Evolutionary conservation across 257 asterid species (phyloP).

Genomic region (Henckelia pumila): DNA sequence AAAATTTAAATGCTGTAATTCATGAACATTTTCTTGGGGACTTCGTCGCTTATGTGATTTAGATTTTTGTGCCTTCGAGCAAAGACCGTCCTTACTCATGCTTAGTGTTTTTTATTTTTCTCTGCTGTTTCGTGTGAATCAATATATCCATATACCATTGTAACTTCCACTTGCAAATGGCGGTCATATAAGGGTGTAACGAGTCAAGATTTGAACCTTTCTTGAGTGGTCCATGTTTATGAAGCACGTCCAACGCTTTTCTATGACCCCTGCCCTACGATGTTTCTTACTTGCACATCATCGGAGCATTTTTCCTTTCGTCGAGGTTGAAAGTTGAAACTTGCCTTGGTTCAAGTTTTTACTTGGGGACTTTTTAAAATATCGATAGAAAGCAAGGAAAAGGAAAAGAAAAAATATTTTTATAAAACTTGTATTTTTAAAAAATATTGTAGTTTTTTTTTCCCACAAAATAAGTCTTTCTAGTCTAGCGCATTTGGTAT

Average conservation of each 20-base stretch:
- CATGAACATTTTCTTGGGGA: slow-evolving; percentile 8
- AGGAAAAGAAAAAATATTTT: too few relatives aligned
- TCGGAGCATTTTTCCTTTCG: background rate
- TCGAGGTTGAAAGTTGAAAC: background rate
- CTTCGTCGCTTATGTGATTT: background rate
- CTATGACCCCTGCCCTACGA: background rate
- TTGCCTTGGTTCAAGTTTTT: background rate
- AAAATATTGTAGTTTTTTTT: too few relatives aligned
- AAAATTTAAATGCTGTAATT: slow-evolving; percentile 10
- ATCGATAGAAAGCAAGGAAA: too few relatives aligned
- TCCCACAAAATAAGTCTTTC: too few relatives aligned
- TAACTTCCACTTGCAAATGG: background rate
- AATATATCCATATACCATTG: background rate
- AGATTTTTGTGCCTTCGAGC: background rate
- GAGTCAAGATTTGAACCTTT: background rate
- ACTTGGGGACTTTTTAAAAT: background rate
- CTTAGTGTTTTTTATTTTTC: background rate
- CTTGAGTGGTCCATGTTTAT: background rate
- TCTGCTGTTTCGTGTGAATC: background rate
- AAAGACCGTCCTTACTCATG: background rate
- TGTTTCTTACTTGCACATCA: background rate
- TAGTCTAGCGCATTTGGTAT: too few relatives aligned
- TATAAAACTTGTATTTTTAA: too few relatives aligned
- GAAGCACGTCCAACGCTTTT: background rate
- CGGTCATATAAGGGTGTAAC: background rate